Percentiles rank a stretch among this genome's conserved stretches.
Conservation (phyloP, 179 eudicot genomes). For the Carnegiea gigantea region DNA sequence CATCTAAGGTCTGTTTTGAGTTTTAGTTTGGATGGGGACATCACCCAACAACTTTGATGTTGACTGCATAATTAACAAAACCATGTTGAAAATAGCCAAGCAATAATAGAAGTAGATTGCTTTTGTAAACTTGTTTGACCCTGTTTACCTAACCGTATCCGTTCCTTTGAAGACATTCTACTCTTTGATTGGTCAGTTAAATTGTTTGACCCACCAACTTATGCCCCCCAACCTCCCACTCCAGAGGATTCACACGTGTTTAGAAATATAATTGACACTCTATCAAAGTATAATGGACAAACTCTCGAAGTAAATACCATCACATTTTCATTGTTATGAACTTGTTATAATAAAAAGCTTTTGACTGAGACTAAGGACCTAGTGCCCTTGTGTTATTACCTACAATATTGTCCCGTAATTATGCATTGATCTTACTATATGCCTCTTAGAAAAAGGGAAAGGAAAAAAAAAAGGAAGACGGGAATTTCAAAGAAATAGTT, state of each 20-base stretch:
- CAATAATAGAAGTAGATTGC: slow-evolving; percentile 19
- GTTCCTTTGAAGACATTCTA: slow-evolving; percentile 29
- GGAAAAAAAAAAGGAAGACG: neutral
- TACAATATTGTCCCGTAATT: neutral
- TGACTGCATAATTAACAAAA: slow-evolving; percentile 23
- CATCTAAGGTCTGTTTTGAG: neutral
- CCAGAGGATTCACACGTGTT: slow-evolving; percentile 29
- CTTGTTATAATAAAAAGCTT: neutral
- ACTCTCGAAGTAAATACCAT: neutral
- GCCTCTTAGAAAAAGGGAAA: neutral
- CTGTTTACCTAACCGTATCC: slow-evolving; percentile 28
- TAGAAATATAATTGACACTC: neutral
- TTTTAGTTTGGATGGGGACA: slow-evolving; percentile 36
- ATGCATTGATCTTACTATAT: neutral
- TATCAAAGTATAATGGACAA: neutral
- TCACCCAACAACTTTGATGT: slow-evolving; percentile 39
- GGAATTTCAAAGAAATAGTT: neutral
- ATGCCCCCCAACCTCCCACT: slow-evolving; percentile 17
- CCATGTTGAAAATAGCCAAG: slow-evolving; percentile 17
- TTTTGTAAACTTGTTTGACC: slow-evolving; percentile 31
- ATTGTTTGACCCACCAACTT: slow-evolving; percentile 30
- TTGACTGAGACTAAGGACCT: neutral
- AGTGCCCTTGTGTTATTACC: neutral
- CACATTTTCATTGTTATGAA: neutral
- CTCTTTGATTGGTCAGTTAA: slow-evolving; percentile 21